phyloP scores from a whole-genome alignment of 495 filamentous ascomycete genomes.

The Aspergillus asperescens region DNA sequence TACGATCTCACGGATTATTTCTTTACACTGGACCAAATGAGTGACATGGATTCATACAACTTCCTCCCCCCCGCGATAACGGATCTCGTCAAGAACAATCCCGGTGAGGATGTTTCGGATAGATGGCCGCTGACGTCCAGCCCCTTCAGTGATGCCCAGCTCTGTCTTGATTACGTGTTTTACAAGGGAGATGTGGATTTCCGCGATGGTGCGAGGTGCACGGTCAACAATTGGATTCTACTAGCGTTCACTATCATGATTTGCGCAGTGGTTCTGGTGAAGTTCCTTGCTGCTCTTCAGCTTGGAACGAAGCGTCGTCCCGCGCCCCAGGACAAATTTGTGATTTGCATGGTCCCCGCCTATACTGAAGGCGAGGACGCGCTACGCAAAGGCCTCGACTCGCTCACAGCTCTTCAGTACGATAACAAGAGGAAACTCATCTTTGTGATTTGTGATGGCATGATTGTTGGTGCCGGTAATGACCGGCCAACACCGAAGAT shows the following conservation, averaged over 20 bases:
- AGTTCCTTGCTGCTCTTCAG: slow-evolving; percentile 92
- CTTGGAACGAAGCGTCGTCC: slow-evolving; percentile 89
- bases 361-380: slow-evolving; percentile 98
- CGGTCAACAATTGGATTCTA: slow-evolving; percentile 88
- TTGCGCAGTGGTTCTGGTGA: slow-evolving; percentile 71
- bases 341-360: slow-evolving; percentile 95
- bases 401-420: slow-evolving; percentile 87
- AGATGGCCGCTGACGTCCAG: slow-evolving; percentile 49
- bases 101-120: slow-evolving; percentile 70
- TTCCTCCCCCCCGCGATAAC: slow-evolving; percentile 66
- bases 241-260: slow-evolving; percentile 80
- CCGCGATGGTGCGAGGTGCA: slow-evolving; percentile 66
- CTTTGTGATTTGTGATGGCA: slow-evolving; percentile 88
- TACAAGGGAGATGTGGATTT: slow-evolving; percentile 83
- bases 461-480: slow-evolving; percentile 95
- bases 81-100: slow-evolving; percentile 62
- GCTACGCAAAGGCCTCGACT: slow-evolving; percentile 86
- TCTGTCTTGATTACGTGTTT: slow-evolving; percentile 79
- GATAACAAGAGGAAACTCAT: slow-evolving; percentile 97
- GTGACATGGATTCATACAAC: slow-evolving; percentile 48
- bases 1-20: slow-evolving; percentile 94
- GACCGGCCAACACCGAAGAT: slow-evolving; percentile 97
- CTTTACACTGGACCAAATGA: slow-evolving; percentile 53
- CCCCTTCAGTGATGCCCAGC: slow-evolving; percentile 52
- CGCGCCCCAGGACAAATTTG: slow-evolving; percentile 91